phyloP scores from a whole-genome alignment of 306 rosid genomes.

The Dalbergia cultrata region DNA sequence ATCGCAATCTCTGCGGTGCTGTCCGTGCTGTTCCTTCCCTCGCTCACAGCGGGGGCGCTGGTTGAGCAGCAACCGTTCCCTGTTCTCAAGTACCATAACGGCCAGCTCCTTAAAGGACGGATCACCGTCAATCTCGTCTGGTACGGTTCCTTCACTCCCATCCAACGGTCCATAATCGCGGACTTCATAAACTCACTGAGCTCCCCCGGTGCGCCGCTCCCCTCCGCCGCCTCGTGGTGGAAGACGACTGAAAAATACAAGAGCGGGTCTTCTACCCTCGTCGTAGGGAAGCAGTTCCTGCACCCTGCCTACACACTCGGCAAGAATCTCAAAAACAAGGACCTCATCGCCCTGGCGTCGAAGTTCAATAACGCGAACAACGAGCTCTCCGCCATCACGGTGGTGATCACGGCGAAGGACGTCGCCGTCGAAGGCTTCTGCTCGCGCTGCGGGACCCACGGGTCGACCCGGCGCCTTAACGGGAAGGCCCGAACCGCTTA shows the following conservation, averaged over 20 bases:
- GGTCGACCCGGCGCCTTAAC: slow-evolving; percentile 40
- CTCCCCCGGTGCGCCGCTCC: slow-evolving; percentile 39
- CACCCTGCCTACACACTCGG: slow-evolving; percentile 74
- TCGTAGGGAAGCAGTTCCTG: slow-evolving; percentile 72
- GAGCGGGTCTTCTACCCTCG: slow-evolving; percentile 66
- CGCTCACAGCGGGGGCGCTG: slow-evolving; percentile 49
- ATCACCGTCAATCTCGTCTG: slow-evolving; percentile 84
- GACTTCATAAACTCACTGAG: slow-evolving; percentile 77
- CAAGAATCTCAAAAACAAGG: slow-evolving; percentile 52
- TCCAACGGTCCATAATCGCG: slow-evolving; percentile 78
- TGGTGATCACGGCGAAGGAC: slow-evolving; percentile 78
- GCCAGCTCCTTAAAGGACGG: slow-evolving; percentile 79
- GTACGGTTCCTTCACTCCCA: slow-evolving; percentile 82
- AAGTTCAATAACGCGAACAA: slow-evolving; percentile 45
- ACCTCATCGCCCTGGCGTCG: slow-evolving; percentile 59
- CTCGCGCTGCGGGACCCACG: slow-evolving; percentile 80
- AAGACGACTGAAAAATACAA: slow-evolving; percentile 78
- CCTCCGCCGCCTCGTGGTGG: slow-evolving; percentile 86
- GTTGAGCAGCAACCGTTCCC: slow-evolving; percentile 74
- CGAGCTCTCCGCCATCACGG: slow-evolving; percentile 57
- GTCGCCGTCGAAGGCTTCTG: slow-evolving; percentile 86
- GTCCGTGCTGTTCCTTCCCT: neutral
- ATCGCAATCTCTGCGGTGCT: slow-evolving; percentile 29
- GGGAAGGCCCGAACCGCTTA: slow-evolving; percentile 60
- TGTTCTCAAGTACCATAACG: slow-evolving; percentile 83